These are phyloP conservation scores for Dillenia turbinata DNA, from an alignment of 164 flowering plant species.

Conservation along the genomic window DNA sequence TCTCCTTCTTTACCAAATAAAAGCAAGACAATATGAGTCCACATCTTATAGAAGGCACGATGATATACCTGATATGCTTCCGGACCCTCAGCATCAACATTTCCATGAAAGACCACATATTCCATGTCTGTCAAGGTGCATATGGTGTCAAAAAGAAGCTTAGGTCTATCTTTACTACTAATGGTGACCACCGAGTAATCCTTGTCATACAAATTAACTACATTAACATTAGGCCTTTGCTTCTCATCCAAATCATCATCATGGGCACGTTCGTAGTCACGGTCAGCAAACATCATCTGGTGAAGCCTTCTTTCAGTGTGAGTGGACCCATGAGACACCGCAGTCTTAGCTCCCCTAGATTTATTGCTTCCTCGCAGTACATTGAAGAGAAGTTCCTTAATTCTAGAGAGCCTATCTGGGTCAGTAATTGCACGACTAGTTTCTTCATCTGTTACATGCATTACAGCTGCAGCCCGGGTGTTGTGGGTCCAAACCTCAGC, in stretches of 20 bases:
- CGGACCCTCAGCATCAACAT: slow-evolving; percentile 62
- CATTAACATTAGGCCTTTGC: slow-evolving; percentile 58
- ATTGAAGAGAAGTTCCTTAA: slow-evolving; percentile 63
- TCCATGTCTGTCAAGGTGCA: slow-evolving; percentile 95
- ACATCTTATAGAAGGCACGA: not conserved
- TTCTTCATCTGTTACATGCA: slow-evolving; percentile 73
- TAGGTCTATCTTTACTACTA: slow-evolving; percentile 75
- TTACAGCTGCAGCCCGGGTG: slow-evolving; percentile 76
- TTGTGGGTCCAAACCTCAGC: slow-evolving; percentile 98
- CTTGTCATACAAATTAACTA: slow-evolving; percentile 71
- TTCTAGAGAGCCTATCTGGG: slow-evolving; percentile 47
- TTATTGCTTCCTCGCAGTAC: slow-evolving; percentile 71
- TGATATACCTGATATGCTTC: slow-evolving; percentile 75
- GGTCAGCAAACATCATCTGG: slow-evolving; percentile 91
- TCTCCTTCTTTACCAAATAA: not conserved
- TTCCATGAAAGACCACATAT: slow-evolving; percentile 91
- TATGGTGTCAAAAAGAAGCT: slow-evolving; percentile 81
- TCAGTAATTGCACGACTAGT: slow-evolving; percentile 57
- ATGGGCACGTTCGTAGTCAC: slow-evolving; percentile 60
- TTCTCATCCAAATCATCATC: slow-evolving; percentile 34
- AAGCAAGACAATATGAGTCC: not conserved
- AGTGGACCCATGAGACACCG: slow-evolving; percentile 47
- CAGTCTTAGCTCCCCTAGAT: slow-evolving; percentile 60
- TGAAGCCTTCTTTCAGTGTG: slow-evolving; percentile 91
- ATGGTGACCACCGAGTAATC: slow-evolving; percentile 84